Evolutionary conservation across 495 filamentous ascomycete genomes (phyloP).

Genomic region (Lasiosphaeria ovina): DNA sequence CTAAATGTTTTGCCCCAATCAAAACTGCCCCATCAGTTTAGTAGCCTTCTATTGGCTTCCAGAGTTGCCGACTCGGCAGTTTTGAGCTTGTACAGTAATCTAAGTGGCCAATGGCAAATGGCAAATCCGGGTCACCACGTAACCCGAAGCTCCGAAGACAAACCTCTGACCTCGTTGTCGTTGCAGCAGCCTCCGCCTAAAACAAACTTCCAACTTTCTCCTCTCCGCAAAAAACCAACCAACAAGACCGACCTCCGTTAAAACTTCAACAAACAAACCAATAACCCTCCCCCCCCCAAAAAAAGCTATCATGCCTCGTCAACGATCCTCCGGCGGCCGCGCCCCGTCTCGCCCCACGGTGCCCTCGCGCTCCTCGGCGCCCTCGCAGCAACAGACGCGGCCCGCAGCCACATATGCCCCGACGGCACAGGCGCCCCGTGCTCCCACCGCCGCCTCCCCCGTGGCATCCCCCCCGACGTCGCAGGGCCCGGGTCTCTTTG

Average conservation of each 20-base stretch:
- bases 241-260: neutral
- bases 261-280: neutral
- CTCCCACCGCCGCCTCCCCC: conserved; percentile 48
- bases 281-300: neutral
- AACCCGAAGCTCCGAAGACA: neutral
- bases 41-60: conserved; percentile 30
- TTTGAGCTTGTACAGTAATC: neutral
- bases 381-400: conserved; percentile 61
- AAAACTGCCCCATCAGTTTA: neutral
- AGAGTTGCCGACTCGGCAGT: conserved; percentile 7
- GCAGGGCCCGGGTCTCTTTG: conserved; percentile 71
- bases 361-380: conserved; percentile 55
- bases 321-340: conserved; percentile 63
- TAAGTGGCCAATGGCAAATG: conserved; percentile 32
- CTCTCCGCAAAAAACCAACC: conserved; percentile 12
- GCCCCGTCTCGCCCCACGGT: conserved; percentile 65
- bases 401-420: conserved; percentile 64
- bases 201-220: conserved; percentile 2
- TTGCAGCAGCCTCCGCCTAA: conserved; percentile 1
- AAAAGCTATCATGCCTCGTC: conserved; percentile 68
- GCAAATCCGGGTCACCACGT: neutral
- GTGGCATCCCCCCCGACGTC: conserved; percentile 43
- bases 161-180: neutral
- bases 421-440: conserved; percentile 44
- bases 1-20: neutral